Evolutionary conservation across 352 stramenopile species (phyloP), one percentile per base, ranked within the genome.

Genomic region (Globisporangium emineosum): DNA sequence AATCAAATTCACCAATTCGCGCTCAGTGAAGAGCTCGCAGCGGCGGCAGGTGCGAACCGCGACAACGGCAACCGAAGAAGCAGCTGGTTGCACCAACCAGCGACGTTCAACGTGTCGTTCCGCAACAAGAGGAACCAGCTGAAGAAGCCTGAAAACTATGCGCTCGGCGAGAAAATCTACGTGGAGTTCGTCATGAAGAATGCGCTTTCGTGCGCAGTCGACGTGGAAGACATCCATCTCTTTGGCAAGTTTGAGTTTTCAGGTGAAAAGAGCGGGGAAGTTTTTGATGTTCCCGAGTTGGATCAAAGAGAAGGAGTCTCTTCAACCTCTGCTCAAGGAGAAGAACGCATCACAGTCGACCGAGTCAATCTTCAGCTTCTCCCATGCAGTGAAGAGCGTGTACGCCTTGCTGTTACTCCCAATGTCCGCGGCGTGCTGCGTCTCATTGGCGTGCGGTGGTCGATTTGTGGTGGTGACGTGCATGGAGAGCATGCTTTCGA

Each of bases 181-280:
- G 86, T 95, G 7, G 86, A 95, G 58, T 93, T 95, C 66, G 78
- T 91, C 40, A 90, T 95, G 81, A 93, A 93, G 62, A 95, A 95
- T 57, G 81, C 84, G 10, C 70, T 95, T 2, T 92, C 85, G 15
- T 93, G 84, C 61, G 86, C 86, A 5, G 86, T 95, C 25, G 83
- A 91, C 52, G 79, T 95, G 9, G 79, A 90, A 30, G 73, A 88
- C 51, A 88, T 95, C 64, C 86, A 93, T 65, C 72, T 95, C 23
- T 93, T 78, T 64, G 86, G 86, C n/a, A 84, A 75, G 33, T 90
- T 92, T 51, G 80, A 91, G 47, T 56, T 67, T 7, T 21, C 12
- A n/a, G 10, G 43, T 54, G 1, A 57, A 73, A 25, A 52, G 70
- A 55, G 19, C 19, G 57, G 60, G 3, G 73, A 66, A 19, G 56